Conservation (phyloP, 179 eudicot genomes). For the Gypsophila paniculata region DNA sequence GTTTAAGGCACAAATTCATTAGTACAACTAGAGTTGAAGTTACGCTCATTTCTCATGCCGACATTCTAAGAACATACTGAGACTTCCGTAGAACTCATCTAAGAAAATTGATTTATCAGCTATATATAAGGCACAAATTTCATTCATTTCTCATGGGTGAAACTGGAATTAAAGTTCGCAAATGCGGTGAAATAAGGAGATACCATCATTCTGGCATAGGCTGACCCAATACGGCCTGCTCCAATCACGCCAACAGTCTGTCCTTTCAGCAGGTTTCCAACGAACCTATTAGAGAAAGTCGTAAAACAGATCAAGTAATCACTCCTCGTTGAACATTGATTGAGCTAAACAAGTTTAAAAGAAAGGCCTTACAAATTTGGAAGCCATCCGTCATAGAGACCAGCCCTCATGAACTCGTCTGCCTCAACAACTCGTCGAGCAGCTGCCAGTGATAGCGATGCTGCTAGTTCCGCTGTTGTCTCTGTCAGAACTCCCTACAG, state of each 20-base stretch:
- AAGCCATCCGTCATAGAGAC: conserved; percentile 94
- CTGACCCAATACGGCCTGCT: conserved; percentile 96
- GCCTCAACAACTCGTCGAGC: conserved; percentile 97
- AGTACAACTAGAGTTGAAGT: too few relatives aligned
- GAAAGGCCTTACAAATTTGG: conserved; percentile 67
- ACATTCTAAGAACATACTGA: not conserved
- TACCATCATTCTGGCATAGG: conserved; percentile 99
- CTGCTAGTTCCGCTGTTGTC: conserved; percentile 96
- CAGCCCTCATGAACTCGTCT: conserved; percentile 92
- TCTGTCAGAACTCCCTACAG: conserved; percentile 90
- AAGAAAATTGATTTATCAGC: conserved; percentile 1
- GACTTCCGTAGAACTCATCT: not conserved
- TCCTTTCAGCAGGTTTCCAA: conserved; percentile 96
- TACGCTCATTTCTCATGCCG: not conserved
- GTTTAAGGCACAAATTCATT: too few relatives aligned
- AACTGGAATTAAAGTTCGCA: not conserved
- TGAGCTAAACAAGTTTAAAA: not conserved
- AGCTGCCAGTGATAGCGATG: conserved; percentile 84
- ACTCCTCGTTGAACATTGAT: not conserved
- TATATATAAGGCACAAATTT: not conserved
- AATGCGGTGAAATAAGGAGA: not conserved
- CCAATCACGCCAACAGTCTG: conserved; percentile 98
- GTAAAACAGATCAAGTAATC: not conserved
- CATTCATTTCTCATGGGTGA: not conserved
- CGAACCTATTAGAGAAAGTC: conserved; percentile 48